These are phyloP conservation scores for Leucogyrophana mollusca DNA, from an alignment of 768 basidiomycete species.

Conservation along the genomic window DNA sequence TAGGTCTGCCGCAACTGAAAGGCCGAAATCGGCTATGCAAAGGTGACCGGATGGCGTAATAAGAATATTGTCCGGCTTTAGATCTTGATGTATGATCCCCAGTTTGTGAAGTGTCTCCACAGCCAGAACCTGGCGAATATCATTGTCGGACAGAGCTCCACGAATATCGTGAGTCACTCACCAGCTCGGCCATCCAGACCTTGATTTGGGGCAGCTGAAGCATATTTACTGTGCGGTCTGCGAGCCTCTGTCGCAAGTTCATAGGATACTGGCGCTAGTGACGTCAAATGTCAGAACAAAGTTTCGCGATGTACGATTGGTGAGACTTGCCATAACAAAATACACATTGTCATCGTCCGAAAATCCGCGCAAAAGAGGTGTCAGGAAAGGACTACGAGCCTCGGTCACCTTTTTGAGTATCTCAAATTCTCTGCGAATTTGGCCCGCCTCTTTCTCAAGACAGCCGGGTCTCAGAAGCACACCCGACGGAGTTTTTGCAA, in stretches of 20 bases:
- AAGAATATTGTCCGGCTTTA: not conserved
- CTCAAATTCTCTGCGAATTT: not conserved
- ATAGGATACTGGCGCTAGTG: too few relatives aligned
- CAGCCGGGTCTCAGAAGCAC: too few relatives aligned
- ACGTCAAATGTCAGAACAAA: too few relatives aligned
- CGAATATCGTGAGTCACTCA: too few relatives aligned
- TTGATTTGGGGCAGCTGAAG: too few relatives aligned
- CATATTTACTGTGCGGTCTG: too few relatives aligned
- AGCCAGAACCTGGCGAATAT: not conserved
- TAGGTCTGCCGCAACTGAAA: not conserved
- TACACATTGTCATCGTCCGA: constrained; percentile 4
- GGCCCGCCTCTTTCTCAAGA: too few relatives aligned
- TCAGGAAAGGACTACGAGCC: constrained; percentile 2
- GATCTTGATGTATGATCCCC: not conserved
- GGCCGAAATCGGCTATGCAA: not conserved
- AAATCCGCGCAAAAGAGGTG: constrained; percentile 1
- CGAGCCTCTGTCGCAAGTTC: too few relatives aligned
- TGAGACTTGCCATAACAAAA: constrained; percentile 4
- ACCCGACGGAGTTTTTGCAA: too few relatives aligned
- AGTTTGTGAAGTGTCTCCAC: not conserved
- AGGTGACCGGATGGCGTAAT: not conserved
- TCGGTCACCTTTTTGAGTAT: not conserved
- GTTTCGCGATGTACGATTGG: too few relatives aligned
- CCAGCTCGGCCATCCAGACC: too few relatives aligned
- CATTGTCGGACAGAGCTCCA: not conserved